A percentile compares a stretch with the other conserved stretches of the same genome.
phyloP scores from a whole-genome alignment of 352 stramenopile genomes.

The Thraustotheca clavata region DNA sequence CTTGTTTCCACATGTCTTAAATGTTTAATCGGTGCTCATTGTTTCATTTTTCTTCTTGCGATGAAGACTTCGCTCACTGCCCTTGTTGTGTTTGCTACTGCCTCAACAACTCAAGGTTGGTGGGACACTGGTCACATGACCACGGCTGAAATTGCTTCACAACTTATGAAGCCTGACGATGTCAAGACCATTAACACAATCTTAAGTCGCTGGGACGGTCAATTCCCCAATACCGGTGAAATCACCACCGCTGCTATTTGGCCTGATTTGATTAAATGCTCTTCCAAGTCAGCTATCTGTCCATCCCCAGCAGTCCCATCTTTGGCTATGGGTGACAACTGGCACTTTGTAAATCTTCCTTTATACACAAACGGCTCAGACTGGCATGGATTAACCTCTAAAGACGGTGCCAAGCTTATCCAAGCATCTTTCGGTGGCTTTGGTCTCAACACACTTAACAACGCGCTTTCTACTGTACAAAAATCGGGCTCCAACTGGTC shows the following conservation, averaged over 20 bases:
- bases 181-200: constrained; percentile 41
- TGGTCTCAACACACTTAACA: constrained; percentile 35
- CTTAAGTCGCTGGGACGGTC: constrained; percentile 34
- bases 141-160: constrained; percentile 38
- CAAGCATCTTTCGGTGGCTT: constrained; percentile 40
- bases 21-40: too few relatives aligned
- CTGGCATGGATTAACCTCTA: constrained; percentile 26
- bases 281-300: constrained; percentile 28
- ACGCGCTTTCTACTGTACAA: constrained; percentile 39
- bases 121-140: constrained; percentile 68
- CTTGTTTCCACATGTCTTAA: too few relatives aligned
- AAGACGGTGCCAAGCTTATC: constrained; percentile 38
- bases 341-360: constrained; percentile 65
- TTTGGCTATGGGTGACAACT: constrained; percentile 41
- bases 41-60: neutral
- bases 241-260: constrained; percentile 41
- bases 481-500: constrained; percentile 56
- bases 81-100: neutral
- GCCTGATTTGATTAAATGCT: constrained; percentile 56
- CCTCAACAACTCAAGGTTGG: constrained; percentile 25
- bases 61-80: neutral
- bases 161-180: constrained; percentile 38
- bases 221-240: constrained; percentile 49
- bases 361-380: constrained; percentile 39
- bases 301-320: constrained; percentile 31